Evolutionary conservation across 208 protist genomes (phyloP).

Genomic region (Leishmania major): DNA sequence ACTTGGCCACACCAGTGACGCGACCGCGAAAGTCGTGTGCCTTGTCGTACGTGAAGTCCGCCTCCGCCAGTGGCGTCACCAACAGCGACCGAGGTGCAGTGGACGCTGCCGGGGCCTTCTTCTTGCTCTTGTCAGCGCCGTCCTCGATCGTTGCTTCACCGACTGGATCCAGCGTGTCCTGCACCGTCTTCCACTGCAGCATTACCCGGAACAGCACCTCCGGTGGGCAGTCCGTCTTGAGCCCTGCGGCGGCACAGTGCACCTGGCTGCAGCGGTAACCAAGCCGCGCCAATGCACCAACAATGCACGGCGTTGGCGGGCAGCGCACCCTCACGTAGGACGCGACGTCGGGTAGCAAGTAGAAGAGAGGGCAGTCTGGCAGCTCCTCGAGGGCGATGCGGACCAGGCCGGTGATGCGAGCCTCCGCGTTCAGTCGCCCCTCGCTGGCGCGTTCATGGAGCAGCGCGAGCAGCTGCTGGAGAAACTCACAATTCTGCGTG

Average conservation of each 20-base stretch:
- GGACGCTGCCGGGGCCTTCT: not conserved
- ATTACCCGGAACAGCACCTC: slow-evolving; percentile 86
- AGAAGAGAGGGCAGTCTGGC: slow-evolving; percentile 88
- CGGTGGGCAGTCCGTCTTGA: slow-evolving; percentile 94
- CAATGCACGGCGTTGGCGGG: slow-evolving; percentile 73
- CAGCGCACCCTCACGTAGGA: slow-evolving; percentile 79
- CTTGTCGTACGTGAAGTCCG: slow-evolving; percentile 78
- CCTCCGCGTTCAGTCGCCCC: slow-evolving; percentile 52
- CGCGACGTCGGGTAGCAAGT: slow-evolving; percentile 70
- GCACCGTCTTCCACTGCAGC: slow-evolving; percentile 68
- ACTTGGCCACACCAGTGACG: slow-evolving; percentile 82
- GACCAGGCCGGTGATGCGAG: slow-evolving; percentile 87
- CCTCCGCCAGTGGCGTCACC: slow-evolving; percentile 48
- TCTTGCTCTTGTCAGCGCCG: not conserved
- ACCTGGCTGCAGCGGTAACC: slow-evolving; percentile 92
- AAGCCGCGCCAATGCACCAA: slow-evolving; percentile 72
- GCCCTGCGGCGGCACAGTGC: slow-evolving; percentile 82
- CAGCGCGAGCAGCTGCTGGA: slow-evolving; percentile 68
- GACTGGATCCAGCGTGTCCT: slow-evolving; percentile 33
- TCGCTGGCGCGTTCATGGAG: slow-evolving; percentile 68
- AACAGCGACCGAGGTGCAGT: slow-evolving; percentile 23
- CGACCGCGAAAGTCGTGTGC: slow-evolving; percentile 79
- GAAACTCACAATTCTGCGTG: slow-evolving; percentile 88
- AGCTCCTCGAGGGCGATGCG: slow-evolving; percentile 86
- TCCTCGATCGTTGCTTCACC: not conserved